Percentiles rank a stretch among this genome's conserved stretches.
These are phyloP conservation scores for Lentinula novae-zelandiae DNA, from an alignment of 1,284 basidiomycete species.

Conservation along the genomic window DNA sequence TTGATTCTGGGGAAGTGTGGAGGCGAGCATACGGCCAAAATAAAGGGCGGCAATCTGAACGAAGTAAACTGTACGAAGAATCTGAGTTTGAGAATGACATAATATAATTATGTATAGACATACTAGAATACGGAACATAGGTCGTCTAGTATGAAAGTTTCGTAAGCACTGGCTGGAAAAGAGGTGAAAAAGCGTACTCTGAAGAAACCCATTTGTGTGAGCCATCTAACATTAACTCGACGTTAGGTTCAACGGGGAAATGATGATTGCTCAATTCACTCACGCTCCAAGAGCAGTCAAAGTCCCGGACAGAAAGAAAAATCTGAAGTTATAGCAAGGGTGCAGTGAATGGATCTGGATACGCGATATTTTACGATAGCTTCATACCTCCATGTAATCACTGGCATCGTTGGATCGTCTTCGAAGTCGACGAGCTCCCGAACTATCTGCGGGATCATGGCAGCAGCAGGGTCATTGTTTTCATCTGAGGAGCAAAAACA, in stretches of 20 bases:
- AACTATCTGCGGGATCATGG: constrained; percentile 20
- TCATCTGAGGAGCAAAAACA: constrained; percentile 8
- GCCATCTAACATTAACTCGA: constrained; percentile 3
- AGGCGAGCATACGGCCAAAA: constrained; percentile 19
- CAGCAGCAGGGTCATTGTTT: constrained; percentile 22
- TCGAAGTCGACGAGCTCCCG: constrained; percentile 24
- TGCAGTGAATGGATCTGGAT: background rate
- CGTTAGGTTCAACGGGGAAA: background rate
- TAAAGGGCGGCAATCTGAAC: constrained; percentile 23
- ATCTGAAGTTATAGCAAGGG: constrained; percentile 9
- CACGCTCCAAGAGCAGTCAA: constrained; percentile 24
- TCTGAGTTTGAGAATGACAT: background rate
- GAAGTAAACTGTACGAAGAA: constrained; percentile 20
- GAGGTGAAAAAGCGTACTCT: constrained; percentile 13
- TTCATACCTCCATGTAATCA: constrained; percentile 22
- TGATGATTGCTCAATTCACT: background rate
- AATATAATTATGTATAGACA: background rate
- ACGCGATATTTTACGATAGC: background rate
- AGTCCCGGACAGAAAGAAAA: constrained; percentile 20
- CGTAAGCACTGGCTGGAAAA: background rate
- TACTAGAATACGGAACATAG: constrained; percentile 23
- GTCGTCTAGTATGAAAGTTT: constrained; percentile 17
- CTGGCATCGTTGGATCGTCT: constrained; percentile 20
- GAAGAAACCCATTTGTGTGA: constrained; percentile 26
- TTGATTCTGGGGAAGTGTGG: constrained; percentile 17